Evolutionary conservation across 2,329 filamentous ascomycete species (phyloP).

Genomic region (Aspergillus tanneri): DNA sequence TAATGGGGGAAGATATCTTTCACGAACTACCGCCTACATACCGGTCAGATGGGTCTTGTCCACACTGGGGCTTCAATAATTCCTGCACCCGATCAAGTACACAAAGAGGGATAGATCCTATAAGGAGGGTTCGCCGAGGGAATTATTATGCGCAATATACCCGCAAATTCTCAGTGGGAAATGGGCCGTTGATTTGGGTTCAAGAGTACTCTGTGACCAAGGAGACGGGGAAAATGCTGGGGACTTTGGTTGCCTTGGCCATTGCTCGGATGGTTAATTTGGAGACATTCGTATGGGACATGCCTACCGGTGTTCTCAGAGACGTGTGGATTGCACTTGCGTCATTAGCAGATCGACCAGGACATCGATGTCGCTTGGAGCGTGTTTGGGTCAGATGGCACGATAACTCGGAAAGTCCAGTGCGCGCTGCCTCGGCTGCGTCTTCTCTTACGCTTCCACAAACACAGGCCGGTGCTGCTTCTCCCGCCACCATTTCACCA

Average conservation of each 20-base stretch:
- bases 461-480: constrained; percentile 15
- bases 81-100: constrained; percentile 16
- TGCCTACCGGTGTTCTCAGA: constrained; percentile 78
- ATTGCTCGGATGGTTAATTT: constrained; percentile 79
- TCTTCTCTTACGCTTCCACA: constrained; percentile 19
- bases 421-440: constrained; percentile 20
- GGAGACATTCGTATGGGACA: constrained; percentile 83
- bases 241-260: constrained; percentile 74
- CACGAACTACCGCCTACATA: constrained; percentile 47
- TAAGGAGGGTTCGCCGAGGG: constrained; percentile 50
- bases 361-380: constrained; percentile 65
- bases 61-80: constrained; percentile 32
- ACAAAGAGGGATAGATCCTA: constrained; percentile 1
- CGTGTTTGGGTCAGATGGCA: constrained; percentile 81
- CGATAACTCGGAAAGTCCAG: constrained; percentile 60
- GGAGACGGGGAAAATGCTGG: constrained; percentile 85
- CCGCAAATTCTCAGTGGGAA: constrained; percentile 80
- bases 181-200: constrained; percentile 75
- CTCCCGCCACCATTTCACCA: constrained; percentile 27
- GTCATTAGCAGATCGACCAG: constrained; percentile 64
- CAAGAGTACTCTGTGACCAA: constrained; percentile 79
- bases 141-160: constrained; percentile 78
- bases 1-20: constrained; percentile 68
- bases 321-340: constrained; percentile 79
- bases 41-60: constrained; percentile 20